Evolutionary conservation across 1,284 basidiomycete genomes (phyloP), one percentile per base, ranked within the genome.

Genomic region (Ceratobasidium sp.): DNA sequence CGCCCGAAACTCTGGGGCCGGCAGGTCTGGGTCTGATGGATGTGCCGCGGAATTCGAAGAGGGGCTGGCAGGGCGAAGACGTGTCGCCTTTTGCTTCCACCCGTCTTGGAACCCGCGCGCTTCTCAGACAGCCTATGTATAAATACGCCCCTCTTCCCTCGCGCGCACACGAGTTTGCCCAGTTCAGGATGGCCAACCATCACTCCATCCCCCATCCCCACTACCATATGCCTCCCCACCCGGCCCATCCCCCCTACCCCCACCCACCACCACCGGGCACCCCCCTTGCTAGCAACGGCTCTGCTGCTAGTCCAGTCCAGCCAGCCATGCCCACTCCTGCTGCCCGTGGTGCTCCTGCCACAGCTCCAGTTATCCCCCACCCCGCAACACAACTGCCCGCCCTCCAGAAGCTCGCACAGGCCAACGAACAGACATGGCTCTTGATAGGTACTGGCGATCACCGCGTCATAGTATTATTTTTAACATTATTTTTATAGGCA

Each of bases 381-480:
- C 60, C 60, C 23, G 23, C 36, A 1, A 64, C 46, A 36, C 60
- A 64, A 39, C 49, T 62, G 9, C 60, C 60, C 23, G 60, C 71
- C 16, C 70, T 72, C 44, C 53, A 58, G 44, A 60, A 64, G 19
- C 66, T 71, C 27, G 59, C 72, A n/a, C 47, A 72, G 54, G 60
- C 70, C 21, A 72, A 72, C 66, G 72, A 72, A 53, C 68, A 71
- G 49, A 70, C 72, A 41, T 73, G 72, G 72, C 87, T 92, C 77
- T 88, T 91, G 79, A 91, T 92, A 73, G 90, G 73, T 72, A 30
- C 11, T 36, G 11, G 33, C 33, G 33, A 36, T 36, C 33, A 36
- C 4, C 33, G 4, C 11, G 33, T 36, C 33, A 36, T 5, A 36
- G 11, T 36, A n/a, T 25, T 6, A 14, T 23, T 29, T 27, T 19